A percentile compares a stretch with the other conserved stretches of the same genome.
phyloP scores from a whole-genome alignment of 306 rosid species.

The Amphicarpaea edgeworthii region DNA sequence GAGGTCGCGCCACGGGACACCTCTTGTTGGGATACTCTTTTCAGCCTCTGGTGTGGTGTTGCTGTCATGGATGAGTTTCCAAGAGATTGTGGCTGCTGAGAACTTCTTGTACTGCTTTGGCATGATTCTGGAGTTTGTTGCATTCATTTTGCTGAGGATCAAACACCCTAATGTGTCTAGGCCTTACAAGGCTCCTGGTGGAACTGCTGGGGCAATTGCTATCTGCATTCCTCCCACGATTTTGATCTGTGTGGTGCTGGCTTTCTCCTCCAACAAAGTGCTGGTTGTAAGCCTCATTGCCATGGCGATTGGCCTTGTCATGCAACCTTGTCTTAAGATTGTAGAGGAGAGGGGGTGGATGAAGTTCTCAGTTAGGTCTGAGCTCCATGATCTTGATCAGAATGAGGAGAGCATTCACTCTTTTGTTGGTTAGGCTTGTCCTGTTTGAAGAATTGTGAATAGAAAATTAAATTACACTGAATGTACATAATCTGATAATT shows the following conservation, averaged over 20 bases:
- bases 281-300: conserved; percentile 64
- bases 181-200: conserved; percentile 76
- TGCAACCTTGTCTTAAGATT: conserved; percentile 65
- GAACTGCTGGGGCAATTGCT: conserved; percentile 62
- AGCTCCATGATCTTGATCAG: conserved; percentile 61
- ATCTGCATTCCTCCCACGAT: conserved; percentile 77
- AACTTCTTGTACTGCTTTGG: conserved; percentile 87
- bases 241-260: conserved; percentile 68
- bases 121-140: conserved; percentile 81
- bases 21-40: conserved; percentile 72
- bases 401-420: conserved; percentile 36
- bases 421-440: conserved; percentile 32
- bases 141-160: conserved; percentile 69
- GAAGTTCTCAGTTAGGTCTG: conserved; percentile 62
- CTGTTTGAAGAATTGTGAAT: background rate
- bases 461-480: background rate
- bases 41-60: conserved; percentile 80
- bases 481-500: background rate
- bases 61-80: conserved; percentile 79
- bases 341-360: conserved; percentile 66
- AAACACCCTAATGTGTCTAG: conserved; percentile 68
- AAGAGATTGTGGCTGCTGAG: conserved; percentile 81
- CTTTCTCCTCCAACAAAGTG: conserved; percentile 63
- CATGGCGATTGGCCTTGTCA: conserved; percentile 61
- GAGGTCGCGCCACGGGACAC: conserved; percentile 79